These are phyloP conservation scores for Penicillium glabrum DNA, from an alignment of 2,329 filamentous ascomycete species.

Conservation along the genomic window DNA sequence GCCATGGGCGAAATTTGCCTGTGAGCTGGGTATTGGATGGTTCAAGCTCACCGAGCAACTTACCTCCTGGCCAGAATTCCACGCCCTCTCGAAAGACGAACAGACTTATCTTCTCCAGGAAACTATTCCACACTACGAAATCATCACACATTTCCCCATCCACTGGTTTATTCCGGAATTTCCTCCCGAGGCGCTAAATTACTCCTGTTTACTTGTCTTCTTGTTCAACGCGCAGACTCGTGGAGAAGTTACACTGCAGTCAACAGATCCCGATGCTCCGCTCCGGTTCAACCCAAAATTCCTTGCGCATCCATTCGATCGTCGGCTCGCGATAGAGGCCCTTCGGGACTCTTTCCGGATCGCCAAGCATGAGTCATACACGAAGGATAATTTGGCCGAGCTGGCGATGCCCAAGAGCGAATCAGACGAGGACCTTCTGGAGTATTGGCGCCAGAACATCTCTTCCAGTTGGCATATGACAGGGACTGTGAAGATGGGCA, in stretches of 20 bases:
- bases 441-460: conserved; percentile 48
- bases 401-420: conserved; percentile 50
- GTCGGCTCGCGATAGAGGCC: conserved; percentile 50
- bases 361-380: conserved; percentile 45
- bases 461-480: conserved; percentile 57
- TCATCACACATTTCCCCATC: conserved; percentile 51
- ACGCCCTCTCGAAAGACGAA: conserved; percentile 46
- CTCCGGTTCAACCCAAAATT: conserved; percentile 56
- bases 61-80: conserved; percentile 49
- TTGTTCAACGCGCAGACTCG: conserved; percentile 55
- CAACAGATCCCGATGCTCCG: conserved; percentile 51
- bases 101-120: conserved; percentile 48
- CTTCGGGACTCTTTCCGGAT: conserved; percentile 46
- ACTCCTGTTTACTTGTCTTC: conserved; percentile 49
- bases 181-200: conserved; percentile 37
- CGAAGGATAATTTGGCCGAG: conserved; percentile 45
- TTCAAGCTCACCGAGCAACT: conserved; percentile 45
- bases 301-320: conserved; percentile 57
- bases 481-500: conserved; percentile 60
- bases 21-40: conserved; percentile 38
- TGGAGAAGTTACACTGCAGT: conserved; percentile 55
- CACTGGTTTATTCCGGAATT: conserved; percentile 47
- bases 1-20: conserved; percentile 35
- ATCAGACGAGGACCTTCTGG: conserved; percentile 56
- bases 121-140: conserved; percentile 60